Evolutionary conservation across 139 green algal genomes (phyloP), one percentile per base, ranked within the genome.

Genomic region (Chlorella sp.): DNA sequence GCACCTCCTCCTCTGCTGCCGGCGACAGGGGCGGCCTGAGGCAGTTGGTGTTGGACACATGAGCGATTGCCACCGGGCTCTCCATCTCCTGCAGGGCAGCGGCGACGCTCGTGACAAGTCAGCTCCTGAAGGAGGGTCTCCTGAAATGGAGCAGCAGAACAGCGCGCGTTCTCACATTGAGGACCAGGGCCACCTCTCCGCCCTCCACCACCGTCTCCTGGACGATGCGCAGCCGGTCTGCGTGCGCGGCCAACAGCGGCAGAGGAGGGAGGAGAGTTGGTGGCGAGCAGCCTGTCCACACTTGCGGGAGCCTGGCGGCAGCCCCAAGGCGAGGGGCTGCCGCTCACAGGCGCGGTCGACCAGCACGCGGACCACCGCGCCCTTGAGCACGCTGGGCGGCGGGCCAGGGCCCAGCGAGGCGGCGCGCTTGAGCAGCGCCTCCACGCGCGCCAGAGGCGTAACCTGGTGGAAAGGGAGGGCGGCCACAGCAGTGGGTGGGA

Each of bases 41-140:
- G 5, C 74, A 42, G 73, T 73, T 71, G 65, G 41, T 81, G 70
- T 82, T 77, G 43, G 55, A 68, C 31, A 79, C 65, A 80, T 82
- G 68, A 21, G 71, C 67, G 29, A 65, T 43, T 8, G 79, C 59
- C 8, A 70, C 65, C 38, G 45, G 56, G 29, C 27, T 43, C 41
- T 35, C n/a, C 23, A 82, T 36, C 67, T 76, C 73, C 73, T 73
- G 48, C 50, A 51, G 19, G 31, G 19, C 4, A n/a, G 48, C 25
- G 31, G 14, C 4, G 5, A 40, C n/a, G n/a, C n/a, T n/a, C n/a
- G n/a, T n/a, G n/a, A n/a, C n/a, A n/a, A n/a, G n/a, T n/a, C n/a
- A n/a, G n/a, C n/a, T n/a, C n/a, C n/a, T 31, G 21, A 11, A 31
- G 21, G 55, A 36, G 19, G 25, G 55, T 29, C 29, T 14, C 11